These are phyloP conservation scores for Gleditsia sinensis DNA, from an alignment of 306 rosid species.

Conservation along the genomic window DNA sequence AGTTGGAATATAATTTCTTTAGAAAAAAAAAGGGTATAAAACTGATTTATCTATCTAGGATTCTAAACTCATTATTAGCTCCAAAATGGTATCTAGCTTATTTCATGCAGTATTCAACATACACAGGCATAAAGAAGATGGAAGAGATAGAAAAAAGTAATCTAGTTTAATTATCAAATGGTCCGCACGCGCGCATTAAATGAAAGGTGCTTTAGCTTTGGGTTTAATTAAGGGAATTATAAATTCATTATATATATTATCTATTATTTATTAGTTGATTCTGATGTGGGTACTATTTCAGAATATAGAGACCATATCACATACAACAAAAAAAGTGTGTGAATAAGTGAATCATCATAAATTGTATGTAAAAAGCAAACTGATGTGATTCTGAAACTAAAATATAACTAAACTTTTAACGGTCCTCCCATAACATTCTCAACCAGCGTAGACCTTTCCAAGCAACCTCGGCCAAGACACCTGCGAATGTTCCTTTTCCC, in stretches of 20 bases:
- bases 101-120: neutral
- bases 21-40: neutral
- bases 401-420: neutral
- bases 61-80: neutral
- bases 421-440: neutral
- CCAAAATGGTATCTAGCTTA: neutral
- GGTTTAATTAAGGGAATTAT: neutral
- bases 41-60: neutral
- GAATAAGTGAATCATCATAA: neutral
- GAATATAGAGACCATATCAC: neutral
- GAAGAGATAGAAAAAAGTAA: too few relatives aligned
- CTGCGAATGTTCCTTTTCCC: neutral
- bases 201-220: neutral
- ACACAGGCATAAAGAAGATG: neutral
- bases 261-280: neutral
- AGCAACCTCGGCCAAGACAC: neutral
- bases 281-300: neutral
- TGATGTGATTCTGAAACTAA: neutral
- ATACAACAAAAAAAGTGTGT: neutral
- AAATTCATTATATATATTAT: neutral
- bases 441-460: neutral
- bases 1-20: neutral
- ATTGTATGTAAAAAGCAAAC: neutral
- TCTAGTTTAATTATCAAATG: neutral
- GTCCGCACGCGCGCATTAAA: too few relatives aligned